phyloP scores from a whole-genome alignment of 176 grass and related monocot species.

The Zoysia japonica region DNA sequence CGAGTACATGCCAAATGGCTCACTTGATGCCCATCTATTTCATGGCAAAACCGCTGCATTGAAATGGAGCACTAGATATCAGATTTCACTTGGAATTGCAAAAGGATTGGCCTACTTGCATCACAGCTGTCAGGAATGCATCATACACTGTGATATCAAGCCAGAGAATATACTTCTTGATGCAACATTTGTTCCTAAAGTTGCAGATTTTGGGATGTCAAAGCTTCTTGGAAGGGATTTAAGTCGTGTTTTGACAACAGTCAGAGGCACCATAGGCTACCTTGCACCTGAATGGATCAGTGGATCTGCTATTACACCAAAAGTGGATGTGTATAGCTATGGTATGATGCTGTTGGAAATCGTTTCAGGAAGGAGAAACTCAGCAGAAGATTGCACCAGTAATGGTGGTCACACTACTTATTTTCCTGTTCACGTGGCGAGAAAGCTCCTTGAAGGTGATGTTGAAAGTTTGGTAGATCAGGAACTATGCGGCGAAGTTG shows the following conservation, averaged over 20 bases:
- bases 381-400: background rate
- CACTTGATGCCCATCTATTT: slow-evolving; percentile 28
- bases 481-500: background rate
- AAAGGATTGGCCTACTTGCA: slow-evolving; percentile 30
- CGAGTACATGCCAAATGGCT: slow-evolving; percentile 21
- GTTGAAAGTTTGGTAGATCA: slow-evolving; percentile 1
- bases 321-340: slow-evolving; percentile 35
- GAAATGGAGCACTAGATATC: slow-evolving; percentile 24
- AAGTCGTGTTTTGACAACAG: slow-evolving; percentile 31
- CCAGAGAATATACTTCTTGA: slow-evolving; percentile 28
- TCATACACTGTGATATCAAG: slow-evolving; percentile 36
- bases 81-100: slow-evolving; percentile 28
- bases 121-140: slow-evolving; percentile 12
- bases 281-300: slow-evolving; percentile 42
- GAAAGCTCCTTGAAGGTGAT: background rate
- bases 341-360: slow-evolving; percentile 40
- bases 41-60: background rate
- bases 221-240: slow-evolving; percentile 26
- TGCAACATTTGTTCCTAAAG: slow-evolving; percentile 11
- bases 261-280: slow-evolving; percentile 34
- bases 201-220: slow-evolving; percentile 37
- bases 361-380: slow-evolving; percentile 33
- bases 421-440: slow-evolving; percentile 17
- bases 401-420: background rate
- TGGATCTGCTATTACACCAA: slow-evolving; percentile 18